Percentiles rank a stretch among this genome's conserved stretches.
These are phyloP conservation scores for Triticum dicoccoides DNA, from an alignment of 176 grass and related monocot genomes.

Conservation along the genomic window DNA sequence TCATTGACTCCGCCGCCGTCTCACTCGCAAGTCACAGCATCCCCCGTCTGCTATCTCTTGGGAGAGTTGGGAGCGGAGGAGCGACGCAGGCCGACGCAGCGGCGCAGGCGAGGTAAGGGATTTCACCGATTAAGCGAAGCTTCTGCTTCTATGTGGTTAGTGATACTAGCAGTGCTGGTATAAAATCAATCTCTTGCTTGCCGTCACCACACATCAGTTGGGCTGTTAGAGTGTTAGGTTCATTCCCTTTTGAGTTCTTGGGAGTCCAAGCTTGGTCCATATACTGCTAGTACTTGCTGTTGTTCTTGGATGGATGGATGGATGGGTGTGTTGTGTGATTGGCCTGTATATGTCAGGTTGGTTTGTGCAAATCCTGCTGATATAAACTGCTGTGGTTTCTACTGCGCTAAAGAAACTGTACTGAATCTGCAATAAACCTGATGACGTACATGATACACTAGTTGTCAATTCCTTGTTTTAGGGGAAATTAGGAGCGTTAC, in stretches of 20 bases:
- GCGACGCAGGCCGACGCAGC: not conserved
- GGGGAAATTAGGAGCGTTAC: not conserved
- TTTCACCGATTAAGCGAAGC: not conserved
- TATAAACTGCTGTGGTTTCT: too few relatives aligned
- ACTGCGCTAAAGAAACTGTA: too few relatives aligned
- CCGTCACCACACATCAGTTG: too few relatives aligned
- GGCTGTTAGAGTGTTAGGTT: too few relatives aligned
- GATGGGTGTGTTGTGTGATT: not conserved
- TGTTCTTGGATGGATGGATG: not conserved
- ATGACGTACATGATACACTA: not conserved
- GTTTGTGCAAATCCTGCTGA: not conserved
- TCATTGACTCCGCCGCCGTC: conserved; percentile 20
- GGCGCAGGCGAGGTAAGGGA: not conserved
- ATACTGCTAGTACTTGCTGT: not conserved
- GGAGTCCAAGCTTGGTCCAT: too few relatives aligned
- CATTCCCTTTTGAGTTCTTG: too few relatives aligned
- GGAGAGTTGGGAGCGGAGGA: too few relatives aligned
- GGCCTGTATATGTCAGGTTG: not conserved
- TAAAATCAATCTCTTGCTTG: not conserved
- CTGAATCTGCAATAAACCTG: not conserved
- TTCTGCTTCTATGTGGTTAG: not conserved
- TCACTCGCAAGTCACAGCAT: not conserved
- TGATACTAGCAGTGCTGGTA: not conserved
- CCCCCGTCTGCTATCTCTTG: not conserved
- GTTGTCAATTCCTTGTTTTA: not conserved